These are phyloP conservation scores for Seiridium unicorne DNA, from an alignment of 2,329 filamentous ascomycete genomes.

Conservation along the genomic window DNA sequence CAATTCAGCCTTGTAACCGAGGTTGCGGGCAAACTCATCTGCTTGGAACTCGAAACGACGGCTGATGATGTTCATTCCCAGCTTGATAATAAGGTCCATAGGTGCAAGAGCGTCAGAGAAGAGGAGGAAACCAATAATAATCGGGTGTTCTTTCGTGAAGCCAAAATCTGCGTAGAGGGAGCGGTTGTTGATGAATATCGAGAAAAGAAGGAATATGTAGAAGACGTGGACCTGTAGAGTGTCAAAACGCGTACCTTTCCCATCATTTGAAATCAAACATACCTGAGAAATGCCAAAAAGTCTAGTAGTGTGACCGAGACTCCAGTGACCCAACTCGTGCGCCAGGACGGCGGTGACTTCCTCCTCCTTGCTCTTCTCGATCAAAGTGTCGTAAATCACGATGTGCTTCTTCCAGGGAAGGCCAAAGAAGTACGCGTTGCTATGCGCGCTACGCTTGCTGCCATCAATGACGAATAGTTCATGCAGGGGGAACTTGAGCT, in stretches of 20 bases:
- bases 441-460: conserved; percentile 83
- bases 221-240: conserved; percentile 76
- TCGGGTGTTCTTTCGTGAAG: conserved; percentile 78
- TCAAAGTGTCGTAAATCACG: conserved; percentile 96
- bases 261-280: conserved; percentile 22
- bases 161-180: conserved; percentile 91
- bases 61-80: conserved; percentile 93
- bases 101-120: conserved; percentile 96
- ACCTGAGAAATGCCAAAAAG: conserved; percentile 85
- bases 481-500: conserved; percentile 85
- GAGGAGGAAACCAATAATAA: conserved; percentile 94
- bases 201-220: conserved; percentile 96
- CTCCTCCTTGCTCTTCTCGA: conserved; percentile 88
- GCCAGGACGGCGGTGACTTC: conserved; percentile 94
- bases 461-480: conserved; percentile 95
- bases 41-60: conserved; percentile 96
- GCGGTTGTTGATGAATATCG: conserved; percentile 92
- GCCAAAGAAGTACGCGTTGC: conserved; percentile 94
- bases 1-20: conserved; percentile 82
- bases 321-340: conserved; percentile 97
- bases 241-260: conserved; percentile 16
- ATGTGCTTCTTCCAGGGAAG: conserved; percentile 99
- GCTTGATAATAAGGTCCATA: conserved; percentile 91
- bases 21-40: conserved; percentile 80
- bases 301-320: conserved; percentile 88